A percentile compares a stretch with the other conserved stretches of the same genome.
Conservation (phyloP, 2,329 filamentous ascomycete genomes). For the Colletotrichum tropicale region DNA sequence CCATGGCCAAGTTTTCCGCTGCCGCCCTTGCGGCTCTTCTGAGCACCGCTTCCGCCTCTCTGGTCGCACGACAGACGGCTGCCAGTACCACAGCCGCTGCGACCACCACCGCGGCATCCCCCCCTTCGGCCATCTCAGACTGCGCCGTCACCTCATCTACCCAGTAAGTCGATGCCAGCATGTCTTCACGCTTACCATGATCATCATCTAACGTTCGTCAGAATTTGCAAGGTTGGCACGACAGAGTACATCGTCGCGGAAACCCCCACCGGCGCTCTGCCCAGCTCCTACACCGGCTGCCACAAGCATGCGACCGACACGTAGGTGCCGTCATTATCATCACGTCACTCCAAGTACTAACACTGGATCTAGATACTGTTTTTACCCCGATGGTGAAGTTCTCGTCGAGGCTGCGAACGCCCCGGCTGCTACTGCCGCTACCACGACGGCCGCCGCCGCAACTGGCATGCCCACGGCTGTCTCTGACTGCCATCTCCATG, state of each 20-base stretch:
- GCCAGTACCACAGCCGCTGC: constrained; percentile 28
- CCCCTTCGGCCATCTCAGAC: constrained; percentile 11
- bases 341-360: not conserved
- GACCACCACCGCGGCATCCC: not conserved
- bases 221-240: constrained; percentile 13
- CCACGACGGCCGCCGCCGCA: not conserved
- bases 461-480: constrained; percentile 36
- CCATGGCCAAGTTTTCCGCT: constrained; percentile 9
- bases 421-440: constrained; percentile 17
- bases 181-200: not conserved
- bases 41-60: constrained; percentile 4
- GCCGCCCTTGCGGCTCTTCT: constrained; percentile 10
- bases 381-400: constrained; percentile 45
- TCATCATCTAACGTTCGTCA: not conserved
- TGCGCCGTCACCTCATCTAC: constrained; percentile 20
- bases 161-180: not conserved
- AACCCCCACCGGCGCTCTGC: constrained; percentile 24
- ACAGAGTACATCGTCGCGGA: constrained; percentile 18
- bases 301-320: constrained; percentile 55
- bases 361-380: constrained; percentile 40
- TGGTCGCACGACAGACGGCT: constrained; percentile 33
- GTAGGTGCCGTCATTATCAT: constrained; percentile 35
- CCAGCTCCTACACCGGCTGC: constrained; percentile 43
- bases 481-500: constrained; percentile 47
- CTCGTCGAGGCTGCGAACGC: constrained; percentile 34